A percentile compares a stretch with the other conserved stretches of the same genome.
Evolutionary conservation across 2,329 filamentous ascomycete genomes (phyloP).

Genomic region (Zalaria obscura): DNA sequence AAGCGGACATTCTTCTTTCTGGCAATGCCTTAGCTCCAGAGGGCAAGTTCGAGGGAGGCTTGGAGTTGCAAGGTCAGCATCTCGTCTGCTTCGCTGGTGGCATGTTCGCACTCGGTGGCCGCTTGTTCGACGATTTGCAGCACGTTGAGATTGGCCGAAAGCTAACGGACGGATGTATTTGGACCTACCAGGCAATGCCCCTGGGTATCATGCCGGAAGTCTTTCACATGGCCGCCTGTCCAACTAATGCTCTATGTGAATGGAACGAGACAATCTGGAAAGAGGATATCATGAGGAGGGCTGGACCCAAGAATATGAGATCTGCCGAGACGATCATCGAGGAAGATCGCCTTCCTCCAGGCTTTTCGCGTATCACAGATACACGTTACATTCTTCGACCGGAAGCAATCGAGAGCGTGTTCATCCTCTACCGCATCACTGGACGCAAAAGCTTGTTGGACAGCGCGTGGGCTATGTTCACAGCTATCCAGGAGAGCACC

Average conservation of each 20-base stretch:
- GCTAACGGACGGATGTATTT: conserved; percentile 47
- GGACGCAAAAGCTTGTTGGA: conserved; percentile 34
- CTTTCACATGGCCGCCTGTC: conserved; percentile 39
- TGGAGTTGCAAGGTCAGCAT: conserved; percentile 41
- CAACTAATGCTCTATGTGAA: conserved; percentile 24
- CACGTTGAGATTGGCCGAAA: conserved; percentile 43
- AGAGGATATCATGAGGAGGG: conserved; percentile 16
- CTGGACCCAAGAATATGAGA: conserved; percentile 6
- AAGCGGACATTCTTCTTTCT: conserved; percentile 31
- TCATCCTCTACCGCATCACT: conserved; percentile 45
- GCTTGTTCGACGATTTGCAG: conserved; percentile 37
- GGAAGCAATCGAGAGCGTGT: conserved; percentile 48
- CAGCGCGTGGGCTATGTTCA: conserved; percentile 36
- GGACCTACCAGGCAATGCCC: conserved; percentile 43
- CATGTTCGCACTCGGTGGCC: conserved; percentile 47
- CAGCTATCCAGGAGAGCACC: conserved; percentile 26
- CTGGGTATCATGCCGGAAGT: conserved; percentile 48
- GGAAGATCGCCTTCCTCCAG: conserved; percentile 23
- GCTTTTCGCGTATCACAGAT: conserved; percentile 30
- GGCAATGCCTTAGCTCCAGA: conserved; percentile 25
- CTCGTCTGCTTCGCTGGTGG: conserved; percentile 46
- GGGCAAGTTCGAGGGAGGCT: conserved; percentile 6
- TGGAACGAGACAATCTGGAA: conserved; percentile 42
- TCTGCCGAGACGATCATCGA: conserved; percentile 20
- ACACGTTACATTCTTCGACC: conserved; percentile 34